Conservation (phyloP, 306 rosid genomes). For the Fragaria nilgerrensis region DNA sequence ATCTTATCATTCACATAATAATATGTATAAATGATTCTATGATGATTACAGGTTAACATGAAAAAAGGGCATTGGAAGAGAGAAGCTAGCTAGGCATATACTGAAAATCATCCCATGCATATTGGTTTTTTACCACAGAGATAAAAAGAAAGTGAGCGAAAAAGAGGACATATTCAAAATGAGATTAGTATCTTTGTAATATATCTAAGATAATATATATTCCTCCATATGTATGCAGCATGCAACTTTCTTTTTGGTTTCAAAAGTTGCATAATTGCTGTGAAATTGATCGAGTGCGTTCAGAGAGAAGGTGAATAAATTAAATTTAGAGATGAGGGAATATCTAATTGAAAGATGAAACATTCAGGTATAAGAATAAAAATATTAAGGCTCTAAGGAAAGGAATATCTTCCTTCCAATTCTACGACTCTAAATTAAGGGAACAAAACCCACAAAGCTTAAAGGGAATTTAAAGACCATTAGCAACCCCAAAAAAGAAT, state of each 20-base stretch:
- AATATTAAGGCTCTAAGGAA: slow-evolving; percentile 55
- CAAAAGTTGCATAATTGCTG: slow-evolving; percentile 70
- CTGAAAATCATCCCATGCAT: slow-evolving; percentile 19
- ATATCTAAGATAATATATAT: neutral
- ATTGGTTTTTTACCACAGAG: slow-evolving; percentile 37
- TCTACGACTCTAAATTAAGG: slow-evolving; percentile 90
- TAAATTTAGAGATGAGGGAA: slow-evolving; percentile 34
- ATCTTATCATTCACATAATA: slow-evolving; percentile 25
- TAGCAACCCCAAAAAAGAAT: slow-evolving; percentile 47
- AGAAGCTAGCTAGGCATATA: slow-evolving; percentile 49
- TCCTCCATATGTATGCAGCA: slow-evolving; percentile 29
- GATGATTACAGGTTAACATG: slow-evolving; percentile 40
- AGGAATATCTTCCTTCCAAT: slow-evolving; percentile 95
- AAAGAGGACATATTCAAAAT: slow-evolving; percentile 80
- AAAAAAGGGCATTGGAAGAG: slow-evolving; percentile 21
- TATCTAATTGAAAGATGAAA: slow-evolving; percentile 62
- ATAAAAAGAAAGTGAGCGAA: slow-evolving; percentile 9
- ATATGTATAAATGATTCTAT: slow-evolving; percentile 45
- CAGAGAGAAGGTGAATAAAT: slow-evolving; percentile 24
- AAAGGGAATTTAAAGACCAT: slow-evolving; percentile 36
- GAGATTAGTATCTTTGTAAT: slow-evolving; percentile 50
- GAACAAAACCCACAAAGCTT: slow-evolving; percentile 63
- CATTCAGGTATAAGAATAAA: slow-evolving; percentile 67
- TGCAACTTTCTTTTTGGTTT: slow-evolving; percentile 68
- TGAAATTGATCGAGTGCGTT: slow-evolving; percentile 65